Conservation (phyloP, 75 land plant genomes). For the Azolla pinnata region DNA sequence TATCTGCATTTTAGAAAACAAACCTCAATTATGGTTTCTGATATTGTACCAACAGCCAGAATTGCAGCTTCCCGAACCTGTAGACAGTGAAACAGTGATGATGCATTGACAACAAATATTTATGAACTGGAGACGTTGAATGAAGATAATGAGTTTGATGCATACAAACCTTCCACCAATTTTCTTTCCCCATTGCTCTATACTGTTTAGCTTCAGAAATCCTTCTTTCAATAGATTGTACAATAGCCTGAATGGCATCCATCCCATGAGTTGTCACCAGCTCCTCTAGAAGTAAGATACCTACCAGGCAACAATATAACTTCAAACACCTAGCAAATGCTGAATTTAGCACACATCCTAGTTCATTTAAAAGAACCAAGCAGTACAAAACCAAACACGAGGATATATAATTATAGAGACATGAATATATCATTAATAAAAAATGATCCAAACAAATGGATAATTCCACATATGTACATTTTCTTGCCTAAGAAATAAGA, state of each 20-base stretch:
- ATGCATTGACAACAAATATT: conserved; percentile 3
- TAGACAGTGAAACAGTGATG: too few relatives aligned
- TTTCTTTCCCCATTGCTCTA: conserved; percentile 46
- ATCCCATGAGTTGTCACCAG: conserved; percentile 43
- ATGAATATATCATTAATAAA: too few relatives aligned
- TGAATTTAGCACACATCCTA: too few relatives aligned
- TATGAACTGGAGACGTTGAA: neutral
- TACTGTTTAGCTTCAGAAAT: conserved; percentile 50
- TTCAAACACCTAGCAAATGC: too few relatives aligned
- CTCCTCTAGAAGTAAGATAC: conserved; percentile 69
- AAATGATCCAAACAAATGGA: too few relatives aligned
- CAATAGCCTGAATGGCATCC: conserved; percentile 50
- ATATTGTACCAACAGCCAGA: conserved; percentile 58
- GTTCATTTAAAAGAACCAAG: too few relatives aligned
- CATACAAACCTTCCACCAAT: conserved; percentile 94
- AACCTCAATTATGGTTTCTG: conserved; percentile 71
- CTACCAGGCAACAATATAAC: too few relatives aligned
- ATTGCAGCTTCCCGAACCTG: conserved; percentile 89
- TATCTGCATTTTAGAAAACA: too few relatives aligned
- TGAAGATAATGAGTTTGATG: too few relatives aligned
- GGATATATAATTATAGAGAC: too few relatives aligned
- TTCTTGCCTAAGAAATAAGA: too few relatives aligned
- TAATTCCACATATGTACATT: conserved; percentile 2
- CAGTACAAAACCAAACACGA: too few relatives aligned
- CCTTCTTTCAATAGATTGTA: conserved; percentile 49